Percentiles rank a stretch among this genome's conserved stretches.
Evolutionary conservation across 305 asterid genomes (phyloP).

Genomic region (Fraxinus floribunda): DNA sequence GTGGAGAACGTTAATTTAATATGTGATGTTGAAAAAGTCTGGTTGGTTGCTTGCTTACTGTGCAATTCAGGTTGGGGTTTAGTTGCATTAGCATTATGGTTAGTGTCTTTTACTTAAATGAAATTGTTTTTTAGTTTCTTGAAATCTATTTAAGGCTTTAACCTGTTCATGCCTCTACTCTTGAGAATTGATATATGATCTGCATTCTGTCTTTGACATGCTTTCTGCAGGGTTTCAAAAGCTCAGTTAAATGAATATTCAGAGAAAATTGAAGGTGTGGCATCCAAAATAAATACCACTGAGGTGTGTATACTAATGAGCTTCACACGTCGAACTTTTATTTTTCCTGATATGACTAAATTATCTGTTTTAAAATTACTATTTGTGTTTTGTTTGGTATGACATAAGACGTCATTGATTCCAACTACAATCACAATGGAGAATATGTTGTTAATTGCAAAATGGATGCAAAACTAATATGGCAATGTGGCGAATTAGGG

Average conservation of each 20-base stretch:
- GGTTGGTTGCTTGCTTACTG: neutral
- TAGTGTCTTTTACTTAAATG: neutral
- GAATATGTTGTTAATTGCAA: neutral
- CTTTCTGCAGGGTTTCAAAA: slow-evolving; percentile 61
- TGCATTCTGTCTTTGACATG: slow-evolving; percentile 10
- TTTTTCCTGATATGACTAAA: neutral
- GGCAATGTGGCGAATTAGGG: neutral
- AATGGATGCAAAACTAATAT: neutral
- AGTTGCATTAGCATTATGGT: neutral
- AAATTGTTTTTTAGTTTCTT: neutral
- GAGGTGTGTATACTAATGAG: slow-evolving; percentile 40
- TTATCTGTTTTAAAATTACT: neutral
- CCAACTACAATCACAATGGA: neutral
- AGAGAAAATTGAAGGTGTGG: slow-evolving; percentile 72
- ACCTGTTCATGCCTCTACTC: neutral
- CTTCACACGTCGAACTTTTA: slow-evolving; percentile 4
- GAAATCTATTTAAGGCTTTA: neutral
- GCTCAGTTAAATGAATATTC: slow-evolving; percentile 65
- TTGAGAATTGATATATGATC: neutral
- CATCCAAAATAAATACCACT: slow-evolving; percentile 54
- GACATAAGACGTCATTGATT: neutral
- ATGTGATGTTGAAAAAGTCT: neutral
- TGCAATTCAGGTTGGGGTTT: neutral
- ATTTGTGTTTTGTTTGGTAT: neutral
- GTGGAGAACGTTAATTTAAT: neutral